Conservation (phyloP, 768 basidiomycete species). For the Kwoniella botswanensis region DNA sequence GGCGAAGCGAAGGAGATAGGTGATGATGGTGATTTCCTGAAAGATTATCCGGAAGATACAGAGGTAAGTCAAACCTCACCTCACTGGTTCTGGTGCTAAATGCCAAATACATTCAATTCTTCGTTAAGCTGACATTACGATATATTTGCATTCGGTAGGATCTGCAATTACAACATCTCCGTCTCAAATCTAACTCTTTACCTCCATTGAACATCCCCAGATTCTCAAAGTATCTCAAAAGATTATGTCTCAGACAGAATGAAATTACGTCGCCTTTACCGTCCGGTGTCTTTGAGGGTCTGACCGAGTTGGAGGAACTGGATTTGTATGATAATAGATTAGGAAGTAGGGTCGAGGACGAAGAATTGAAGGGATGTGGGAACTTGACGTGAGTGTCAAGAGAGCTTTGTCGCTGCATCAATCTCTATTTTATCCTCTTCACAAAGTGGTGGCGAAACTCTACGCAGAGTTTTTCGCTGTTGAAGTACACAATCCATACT, state of each 20-base stretch:
- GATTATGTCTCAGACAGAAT: conserved; percentile 85
- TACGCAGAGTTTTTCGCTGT: no score
- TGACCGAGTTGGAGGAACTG: conserved; percentile 79
- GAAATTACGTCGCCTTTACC: conserved; percentile 74
- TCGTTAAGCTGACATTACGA: background rate
- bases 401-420: background rate
- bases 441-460: no score
- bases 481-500: no score
- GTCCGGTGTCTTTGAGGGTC: conserved; percentile 66
- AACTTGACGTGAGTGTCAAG: conserved; percentile 56
- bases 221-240: conserved; percentile 72
- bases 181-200: conserved; percentile 67
- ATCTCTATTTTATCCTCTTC: no score
- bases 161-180: conserved; percentile 80
- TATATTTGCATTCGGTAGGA: conserved; percentile 64
- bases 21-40: conserved; percentile 67
- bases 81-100: conserved; percentile 5
- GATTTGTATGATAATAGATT: conserved; percentile 97
- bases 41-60: conserved; percentile 80
- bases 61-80: conserved; percentile 64
- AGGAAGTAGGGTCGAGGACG: conserved; percentile 67
- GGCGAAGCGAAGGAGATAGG: conserved; percentile 63
- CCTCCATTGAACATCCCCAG: conserved; percentile 66
- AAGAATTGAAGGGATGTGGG: conserved; percentile 65
- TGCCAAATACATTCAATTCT: background rate